A percentile compares a stretch with the other conserved stretches of the same genome.
Evolutionary conservation across 2,329 filamentous ascomycete species (phyloP).

Genomic region (Alternaria triticina): DNA sequence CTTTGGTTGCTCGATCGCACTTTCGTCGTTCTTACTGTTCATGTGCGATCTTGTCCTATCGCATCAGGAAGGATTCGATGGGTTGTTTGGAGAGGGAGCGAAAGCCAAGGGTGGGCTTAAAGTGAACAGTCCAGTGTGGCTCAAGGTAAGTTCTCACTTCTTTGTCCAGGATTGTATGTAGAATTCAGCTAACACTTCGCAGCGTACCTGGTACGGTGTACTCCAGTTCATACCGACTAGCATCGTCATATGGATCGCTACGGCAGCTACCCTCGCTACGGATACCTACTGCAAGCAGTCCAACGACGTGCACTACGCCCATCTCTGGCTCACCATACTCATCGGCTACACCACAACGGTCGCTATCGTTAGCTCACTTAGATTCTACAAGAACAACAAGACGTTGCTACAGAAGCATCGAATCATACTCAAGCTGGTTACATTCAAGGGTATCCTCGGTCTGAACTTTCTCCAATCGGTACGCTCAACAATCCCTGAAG

Average conservation of each 20-base stretch:
- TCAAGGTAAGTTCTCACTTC: constrained; percentile 31
- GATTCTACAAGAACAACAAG: constrained; percentile 34
- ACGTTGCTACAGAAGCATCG: constrained; percentile 27
- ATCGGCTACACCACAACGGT: constrained; percentile 25
- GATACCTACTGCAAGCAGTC: constrained; percentile 38
- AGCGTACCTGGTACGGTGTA: constrained; percentile 40
- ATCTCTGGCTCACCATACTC: constrained; percentile 40
- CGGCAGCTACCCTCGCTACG: constrained; percentile 26
- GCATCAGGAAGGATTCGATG: constrained; percentile 34
- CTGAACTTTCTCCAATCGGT: constrained; percentile 39
- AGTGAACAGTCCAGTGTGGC: constrained; percentile 27
- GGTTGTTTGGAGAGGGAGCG: constrained; percentile 33
- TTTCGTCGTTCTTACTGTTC: constrained; percentile 38
- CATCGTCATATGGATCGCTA: constrained; percentile 39
- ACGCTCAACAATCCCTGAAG: constrained; percentile 5
- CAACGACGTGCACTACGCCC: constrained; percentile 37
- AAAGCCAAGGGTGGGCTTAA: constrained; percentile 14
- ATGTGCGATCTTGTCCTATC: constrained; percentile 41
- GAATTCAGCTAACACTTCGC: too few relatives aligned
- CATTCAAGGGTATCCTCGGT: constrained; percentile 42
- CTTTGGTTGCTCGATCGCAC: constrained; percentile 38
- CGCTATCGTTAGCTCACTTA: constrained; percentile 29
- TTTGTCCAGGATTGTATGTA: too few relatives aligned
- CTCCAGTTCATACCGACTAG: constrained; percentile 41
- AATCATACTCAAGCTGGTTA: constrained; percentile 37